Base-by-base conservation (phyloP, 2,329 filamentous ascomycete genomes). In the Aureobasidium sp. region DNA sequence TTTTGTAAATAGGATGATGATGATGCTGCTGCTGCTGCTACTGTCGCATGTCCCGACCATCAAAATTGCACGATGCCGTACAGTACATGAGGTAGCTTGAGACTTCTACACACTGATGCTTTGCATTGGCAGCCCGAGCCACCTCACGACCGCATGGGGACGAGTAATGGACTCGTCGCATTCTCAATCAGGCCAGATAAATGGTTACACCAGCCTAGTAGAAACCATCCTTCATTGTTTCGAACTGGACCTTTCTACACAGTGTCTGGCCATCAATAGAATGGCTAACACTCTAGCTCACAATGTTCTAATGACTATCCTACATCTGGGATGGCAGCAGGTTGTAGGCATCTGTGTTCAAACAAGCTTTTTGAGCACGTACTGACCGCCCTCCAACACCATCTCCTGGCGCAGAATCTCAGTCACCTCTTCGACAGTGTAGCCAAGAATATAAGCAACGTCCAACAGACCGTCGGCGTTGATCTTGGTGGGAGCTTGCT, bases 401-500 rank as follows among this genome's bases (percentile, higher is more conserved):
- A 63, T 58, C 36, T 60, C 62, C 29, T 59, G 62, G 23, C 53
- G 42, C 60, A 66, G 46, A 34, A 66, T 57, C 47, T 65, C 61
- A 6, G 68, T 64, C 32, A 73, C 66, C 57, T 73, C 69, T 34
- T 67, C 63, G 48, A 66, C 64, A 12, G 64, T 65, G 56, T 68
- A 71, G 1, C 90, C 90, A 70, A 93, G 85, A 23, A 94, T 73
- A 70, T 89, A 87, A 56, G 92, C 76, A 66, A 94, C 74, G 71
- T 93, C 89, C 68, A 87, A 73, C 71, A 94, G 74, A 66, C 81
- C 89, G 64, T 84, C 80, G 26, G 85, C 83, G 70, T 94, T 94
- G 64, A 94, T 74, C 46, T 88, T 80, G 15, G 86, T 85, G 32
- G 86, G 84, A 2, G 90, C 90, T 72, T 89, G 84, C 78, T 87